Percentiles rank a stretch among this genome's conserved stretches.
Evolutionary conservation across 257 asterid genomes (phyloP).

Genomic region (Solanum sparsipilum): DNA sequence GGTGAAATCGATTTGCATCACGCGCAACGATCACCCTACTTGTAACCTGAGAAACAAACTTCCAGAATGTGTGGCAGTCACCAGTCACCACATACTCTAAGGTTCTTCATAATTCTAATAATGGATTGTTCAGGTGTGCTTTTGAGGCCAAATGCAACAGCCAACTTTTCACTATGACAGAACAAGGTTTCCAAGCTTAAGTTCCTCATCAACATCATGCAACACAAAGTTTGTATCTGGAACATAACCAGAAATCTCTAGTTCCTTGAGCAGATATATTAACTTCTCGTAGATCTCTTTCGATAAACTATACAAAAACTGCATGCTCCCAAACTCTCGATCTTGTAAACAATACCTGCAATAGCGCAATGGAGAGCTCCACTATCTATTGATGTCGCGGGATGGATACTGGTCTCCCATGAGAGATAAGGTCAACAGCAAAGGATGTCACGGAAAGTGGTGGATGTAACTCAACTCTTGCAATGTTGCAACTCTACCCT

Average conservation of each 20-base stretch:
- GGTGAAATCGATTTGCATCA: slow-evolving; percentile 51
- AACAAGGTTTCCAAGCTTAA: slow-evolving; percentile 20
- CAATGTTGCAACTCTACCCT: too few species aligned
- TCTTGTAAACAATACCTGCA: too few species aligned
- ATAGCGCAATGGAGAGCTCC: too few species aligned
- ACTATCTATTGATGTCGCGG: too few species aligned
- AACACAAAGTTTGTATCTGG: slow-evolving; percentile 43
- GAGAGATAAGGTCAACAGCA: too few species aligned
- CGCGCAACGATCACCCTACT: slow-evolving; percentile 26
- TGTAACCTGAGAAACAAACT: slow-evolving; percentile 26
- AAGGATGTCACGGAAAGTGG: too few species aligned
- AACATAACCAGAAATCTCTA: slow-evolving; percentile 38
- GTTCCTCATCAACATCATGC: slow-evolving; percentile 45
- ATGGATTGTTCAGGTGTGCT: slow-evolving; percentile 26
- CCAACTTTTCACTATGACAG: slow-evolving; percentile 43
- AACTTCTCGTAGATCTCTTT: slow-evolving; percentile 28
- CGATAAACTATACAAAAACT: background rate
- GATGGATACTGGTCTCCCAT: too few species aligned
- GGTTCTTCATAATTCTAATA: slow-evolving; percentile 33
- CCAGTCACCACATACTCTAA: slow-evolving; percentile 52
- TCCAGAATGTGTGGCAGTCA: slow-evolving; percentile 40
- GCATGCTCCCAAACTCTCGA: too few species aligned
- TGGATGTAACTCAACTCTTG: too few species aligned
- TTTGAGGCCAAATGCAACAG: slow-evolving; percentile 31
- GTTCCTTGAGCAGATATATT: slow-evolving; percentile 12